These are phyloP conservation scores for Rhexocercosporidium sp. DNA, from an alignment of 2,329 filamentous ascomycete species.

Conservation along the genomic window DNA sequence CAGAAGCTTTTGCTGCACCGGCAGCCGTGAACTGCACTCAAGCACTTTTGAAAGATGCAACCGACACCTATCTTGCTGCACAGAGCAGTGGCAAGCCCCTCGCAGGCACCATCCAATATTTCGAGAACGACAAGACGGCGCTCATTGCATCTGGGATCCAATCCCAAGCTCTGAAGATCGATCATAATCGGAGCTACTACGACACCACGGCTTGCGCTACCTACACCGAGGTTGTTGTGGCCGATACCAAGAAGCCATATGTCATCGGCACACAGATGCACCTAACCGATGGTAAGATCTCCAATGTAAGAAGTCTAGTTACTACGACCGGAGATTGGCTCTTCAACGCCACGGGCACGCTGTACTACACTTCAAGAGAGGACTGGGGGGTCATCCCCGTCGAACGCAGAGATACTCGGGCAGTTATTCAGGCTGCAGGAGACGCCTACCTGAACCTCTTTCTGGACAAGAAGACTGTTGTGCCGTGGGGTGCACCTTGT, in stretches of 20 bases:
- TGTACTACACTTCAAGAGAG: constrained; percentile 19
- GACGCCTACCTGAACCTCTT: constrained; percentile 23
- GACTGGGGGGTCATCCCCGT: constrained; percentile 20
- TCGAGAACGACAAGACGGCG: constrained; percentile 18
- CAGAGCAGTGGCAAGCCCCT: constrained; percentile 10
- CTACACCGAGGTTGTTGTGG: constrained; percentile 19
- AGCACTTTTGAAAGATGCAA: constrained; percentile 12
- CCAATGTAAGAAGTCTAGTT: constrained; percentile 15
- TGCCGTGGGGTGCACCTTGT: constrained; percentile 20
- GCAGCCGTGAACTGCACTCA: constrained; percentile 10
- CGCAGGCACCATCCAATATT: neutral
- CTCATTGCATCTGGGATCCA: constrained; percentile 13
- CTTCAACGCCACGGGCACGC: constrained; percentile 19
- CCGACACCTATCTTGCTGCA: constrained; percentile 14
- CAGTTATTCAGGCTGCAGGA: constrained; percentile 18
- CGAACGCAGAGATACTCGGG: constrained; percentile 17
- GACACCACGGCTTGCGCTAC: constrained; percentile 20
- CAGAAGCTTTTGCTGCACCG: neutral
- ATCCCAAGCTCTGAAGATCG: constrained; percentile 12
- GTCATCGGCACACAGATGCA: constrained; percentile 16
- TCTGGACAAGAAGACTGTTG: constrained; percentile 6
- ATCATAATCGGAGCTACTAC: constrained; percentile 18
- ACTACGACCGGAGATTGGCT: constrained; percentile 17
- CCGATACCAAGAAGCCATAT: constrained; percentile 12
- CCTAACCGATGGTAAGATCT: constrained; percentile 10